A percentile compares a stretch with the other conserved stretches of the same genome.
Conservation (phyloP, 495 filamentous ascomycete species). For the Rusavskia elegans region DNA sequence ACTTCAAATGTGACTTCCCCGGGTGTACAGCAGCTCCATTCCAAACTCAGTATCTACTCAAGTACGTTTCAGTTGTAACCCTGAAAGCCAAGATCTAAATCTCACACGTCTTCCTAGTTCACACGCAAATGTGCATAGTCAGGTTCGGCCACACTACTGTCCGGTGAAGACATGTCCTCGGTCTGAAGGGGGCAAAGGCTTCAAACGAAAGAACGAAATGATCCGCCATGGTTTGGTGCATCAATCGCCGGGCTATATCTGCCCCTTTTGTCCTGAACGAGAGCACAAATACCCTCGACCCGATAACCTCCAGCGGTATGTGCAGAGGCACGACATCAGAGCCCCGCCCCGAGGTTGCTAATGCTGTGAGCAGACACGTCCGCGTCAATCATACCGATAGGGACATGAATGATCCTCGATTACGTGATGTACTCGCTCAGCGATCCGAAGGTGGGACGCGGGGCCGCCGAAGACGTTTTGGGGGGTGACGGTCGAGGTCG, state of each 20-base stretch:
- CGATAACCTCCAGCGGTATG: conserved; percentile 91
- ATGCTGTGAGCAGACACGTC: conserved; percentile 47
- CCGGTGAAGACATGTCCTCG: conserved; percentile 65
- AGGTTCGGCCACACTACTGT: conserved; percentile 82
- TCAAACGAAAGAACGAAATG: conserved; percentile 99
- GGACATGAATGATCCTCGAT: conserved; percentile 61
- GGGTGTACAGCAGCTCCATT: conserved; percentile 77
- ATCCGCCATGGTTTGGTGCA: conserved; percentile 93
- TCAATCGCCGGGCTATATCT: conserved; percentile 89
- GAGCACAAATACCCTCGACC: conserved; percentile 95
- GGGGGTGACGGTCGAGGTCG: neutral
- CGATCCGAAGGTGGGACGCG: conserved; percentile 71
- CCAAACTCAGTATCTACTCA: conserved; percentile 75
- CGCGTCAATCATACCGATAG: conserved; percentile 79
- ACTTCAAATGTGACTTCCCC: conserved; percentile 47
- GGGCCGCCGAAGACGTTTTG: conserved; percentile 54
- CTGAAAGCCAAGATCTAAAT: neutral
- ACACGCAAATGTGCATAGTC: conserved; percentile 94
- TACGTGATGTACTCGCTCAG: conserved; percentile 71
- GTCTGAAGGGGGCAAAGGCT: conserved; percentile 74
- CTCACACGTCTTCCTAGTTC: conserved; percentile 33
- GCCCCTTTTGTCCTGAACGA: conserved; percentile 88
- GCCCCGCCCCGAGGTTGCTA: neutral
- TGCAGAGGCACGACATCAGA: neutral
- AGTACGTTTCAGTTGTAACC: conserved; percentile 31